Conservation (phyloP, 2,329 filamentous ascomycete species). For the Diaporthe vexans region DNA sequence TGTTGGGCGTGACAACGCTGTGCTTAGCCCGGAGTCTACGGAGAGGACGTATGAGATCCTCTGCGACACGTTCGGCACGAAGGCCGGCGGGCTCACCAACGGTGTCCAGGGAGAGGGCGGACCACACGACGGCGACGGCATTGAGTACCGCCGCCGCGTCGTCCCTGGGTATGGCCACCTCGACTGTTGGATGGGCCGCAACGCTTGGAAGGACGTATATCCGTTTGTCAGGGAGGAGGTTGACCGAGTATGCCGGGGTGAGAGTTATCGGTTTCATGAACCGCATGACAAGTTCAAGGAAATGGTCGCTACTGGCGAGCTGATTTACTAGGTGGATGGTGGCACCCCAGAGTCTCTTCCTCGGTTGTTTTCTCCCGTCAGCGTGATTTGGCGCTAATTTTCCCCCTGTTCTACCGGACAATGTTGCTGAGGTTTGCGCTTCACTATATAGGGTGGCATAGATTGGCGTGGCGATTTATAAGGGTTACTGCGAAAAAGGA, state of each 20-base stretch:
- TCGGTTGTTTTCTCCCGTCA: background rate
- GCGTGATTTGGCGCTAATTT: background rate
- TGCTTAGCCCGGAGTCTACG: constrained; percentile 67
- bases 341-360: background rate
- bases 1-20: constrained; percentile 68
- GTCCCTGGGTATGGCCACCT: constrained; percentile 72
- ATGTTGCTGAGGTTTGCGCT: background rate
- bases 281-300: constrained; percentile 58
- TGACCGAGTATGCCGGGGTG: constrained; percentile 63
- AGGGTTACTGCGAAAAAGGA: background rate
- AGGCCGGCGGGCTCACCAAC: constrained; percentile 42
- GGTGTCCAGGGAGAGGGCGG: constrained; percentile 39
- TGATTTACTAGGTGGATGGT: constrained; percentile 51
- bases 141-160: constrained; percentile 65
- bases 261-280: constrained; percentile 58
- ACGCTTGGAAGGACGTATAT: constrained; percentile 72
- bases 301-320: constrained; percentile 57
- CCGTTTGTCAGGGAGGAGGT: constrained; percentile 68
- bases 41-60: constrained; percentile 67
- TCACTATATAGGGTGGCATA: background rate
- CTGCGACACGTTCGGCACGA: constrained; percentile 63
- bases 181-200: constrained; percentile 73
- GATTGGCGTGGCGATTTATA: background rate
- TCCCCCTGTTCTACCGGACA: background rate
- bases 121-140: constrained; percentile 47